Percentiles rank a stretch among this genome's conserved stretches.
These are phyloP conservation scores for Pterula multifida DNA, from an alignment of 1,284 basidiomycete genomes.

Conservation along the genomic window DNA sequence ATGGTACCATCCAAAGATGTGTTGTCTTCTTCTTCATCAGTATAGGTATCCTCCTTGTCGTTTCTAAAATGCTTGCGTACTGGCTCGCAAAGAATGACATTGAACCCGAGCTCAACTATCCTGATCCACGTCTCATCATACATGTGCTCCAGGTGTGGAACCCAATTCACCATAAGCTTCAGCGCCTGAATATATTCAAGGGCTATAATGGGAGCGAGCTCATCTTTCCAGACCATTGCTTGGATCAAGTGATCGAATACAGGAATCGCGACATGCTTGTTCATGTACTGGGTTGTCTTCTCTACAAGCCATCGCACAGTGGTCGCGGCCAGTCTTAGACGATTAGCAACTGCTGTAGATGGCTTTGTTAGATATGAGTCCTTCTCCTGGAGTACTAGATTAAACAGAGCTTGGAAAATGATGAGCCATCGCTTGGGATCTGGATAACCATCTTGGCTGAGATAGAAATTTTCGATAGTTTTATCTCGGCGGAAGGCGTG, in stretches of 20 bases:
- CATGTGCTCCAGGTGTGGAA: slow-evolving; percentile 73
- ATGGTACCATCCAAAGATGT: not conserved
- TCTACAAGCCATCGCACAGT: slow-evolving; percentile 64
- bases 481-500: slow-evolving; percentile 46
- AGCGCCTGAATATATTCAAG: slow-evolving; percentile 78
- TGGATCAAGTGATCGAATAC: slow-evolving; percentile 60
- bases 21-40: not conserved
- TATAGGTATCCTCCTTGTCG: not conserved
- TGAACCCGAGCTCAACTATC: not conserved
- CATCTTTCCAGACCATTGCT: slow-evolving; percentile 42
- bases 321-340: slow-evolving; percentile 54
- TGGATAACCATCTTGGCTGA: slow-evolving; percentile 29
- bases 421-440: slow-evolving; percentile 44
- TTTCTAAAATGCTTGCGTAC: not conserved
- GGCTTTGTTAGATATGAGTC: slow-evolving; percentile 36
- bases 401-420: slow-evolving; percentile 67
- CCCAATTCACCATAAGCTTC: slow-evolving; percentile 45
- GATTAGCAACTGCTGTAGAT: slow-evolving; percentile 19
- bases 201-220: slow-evolving; percentile 55
- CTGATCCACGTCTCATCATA: slow-evolving; percentile 25
- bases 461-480: slow-evolving; percentile 41
- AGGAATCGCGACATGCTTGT: slow-evolving; percentile 36
- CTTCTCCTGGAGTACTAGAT: slow-evolving; percentile 53
- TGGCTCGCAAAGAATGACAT: slow-evolving; percentile 1
- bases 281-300: slow-evolving; percentile 39